Base-by-base conservation (phyloP, 2,329 filamentous ascomycete genomes). In the Aaosphaeria arxii region DNA sequence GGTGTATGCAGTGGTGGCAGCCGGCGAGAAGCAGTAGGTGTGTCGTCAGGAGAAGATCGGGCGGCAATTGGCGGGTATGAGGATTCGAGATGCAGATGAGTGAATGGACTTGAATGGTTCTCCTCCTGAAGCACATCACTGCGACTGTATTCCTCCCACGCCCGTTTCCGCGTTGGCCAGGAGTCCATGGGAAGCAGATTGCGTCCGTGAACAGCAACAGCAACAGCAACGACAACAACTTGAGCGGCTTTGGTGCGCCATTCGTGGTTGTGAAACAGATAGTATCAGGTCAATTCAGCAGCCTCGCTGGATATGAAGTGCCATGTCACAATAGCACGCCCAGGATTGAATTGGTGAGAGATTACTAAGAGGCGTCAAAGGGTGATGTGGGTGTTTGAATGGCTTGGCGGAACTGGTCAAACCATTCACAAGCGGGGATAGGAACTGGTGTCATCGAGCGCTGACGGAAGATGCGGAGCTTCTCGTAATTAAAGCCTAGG, bases 71-170 rank as follows among this genome's bases (percentile, higher is more conserved):
- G 46, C 9, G 41, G 31, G 17, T 9, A 9, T 44, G 49, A 33
- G 44, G 47, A 43, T 50, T 44, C 51, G 50, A 13, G 9, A 48
- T 48, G 52, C 50, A 53, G 56, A 47, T 57, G 58, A 49, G 52
- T 58, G 45, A 43, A 24, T 24, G 17, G 17, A 24, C 17, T 24
- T 24, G 17, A 24, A 24, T 24, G 17, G 17, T 24, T 24, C 17
- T 24, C 17, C 17, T 24, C 17, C 17, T 24, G 17, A 24, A 24
- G 17, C 17, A 24, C 17, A 24, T 55, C 51, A 43, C 51, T 50
- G 48, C 47, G 39, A 40, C 41, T 54, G 11, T 59, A 53, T 43
- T 64, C 57, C 51, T 65, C 64, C 64, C 63, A 64, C 58, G 58
- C 58, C 50, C 65, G 54, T 57, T 67, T 67, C 48, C 55, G 59